Conservation (phyloP, 495 filamentous ascomycete genomes). For the Aspergillus ellipticus region DNA sequence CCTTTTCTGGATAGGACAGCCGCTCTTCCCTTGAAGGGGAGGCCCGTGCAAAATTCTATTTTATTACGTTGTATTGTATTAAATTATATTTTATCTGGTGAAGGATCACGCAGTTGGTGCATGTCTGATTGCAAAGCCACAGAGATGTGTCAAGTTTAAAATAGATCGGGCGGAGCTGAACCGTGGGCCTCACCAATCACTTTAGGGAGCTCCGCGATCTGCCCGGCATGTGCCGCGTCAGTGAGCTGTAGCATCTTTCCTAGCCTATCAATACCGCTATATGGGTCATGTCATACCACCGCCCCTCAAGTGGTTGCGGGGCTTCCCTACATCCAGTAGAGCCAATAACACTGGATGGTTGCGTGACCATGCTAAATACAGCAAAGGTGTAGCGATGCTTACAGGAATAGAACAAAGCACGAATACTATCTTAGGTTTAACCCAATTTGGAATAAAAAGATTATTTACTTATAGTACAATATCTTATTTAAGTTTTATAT, state of each 20-base stretch:
- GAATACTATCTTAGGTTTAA: too few relatives aligned
- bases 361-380: background rate
- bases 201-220: background rate
- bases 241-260: too few relatives aligned
- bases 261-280: too few relatives aligned
- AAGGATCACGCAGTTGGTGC: background rate
- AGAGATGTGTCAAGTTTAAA: background rate
- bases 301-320: too few relatives aligned
- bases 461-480: too few relatives aligned
- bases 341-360: too few relatives aligned
- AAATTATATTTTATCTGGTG: background rate
- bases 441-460: too few relatives aligned
- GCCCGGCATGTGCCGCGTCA: too few relatives aligned
- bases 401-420: too few relatives aligned
- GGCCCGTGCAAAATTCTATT: background rate
- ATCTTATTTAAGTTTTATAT: too few relatives aligned
- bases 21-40: background rate
- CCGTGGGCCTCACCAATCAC: background rate
- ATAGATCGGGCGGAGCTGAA: background rate
- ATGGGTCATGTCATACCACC: too few relatives aligned
- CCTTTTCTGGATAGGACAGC: slow-evolving; percentile 1
- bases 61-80: background rate
- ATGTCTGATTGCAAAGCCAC: slow-evolving; percentile 1
- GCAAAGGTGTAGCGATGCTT: background rate
- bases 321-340: too few relatives aligned